Conservation (phyloP, 1,284 basidiomycete species). For the Trametes polyzona region DNA sequence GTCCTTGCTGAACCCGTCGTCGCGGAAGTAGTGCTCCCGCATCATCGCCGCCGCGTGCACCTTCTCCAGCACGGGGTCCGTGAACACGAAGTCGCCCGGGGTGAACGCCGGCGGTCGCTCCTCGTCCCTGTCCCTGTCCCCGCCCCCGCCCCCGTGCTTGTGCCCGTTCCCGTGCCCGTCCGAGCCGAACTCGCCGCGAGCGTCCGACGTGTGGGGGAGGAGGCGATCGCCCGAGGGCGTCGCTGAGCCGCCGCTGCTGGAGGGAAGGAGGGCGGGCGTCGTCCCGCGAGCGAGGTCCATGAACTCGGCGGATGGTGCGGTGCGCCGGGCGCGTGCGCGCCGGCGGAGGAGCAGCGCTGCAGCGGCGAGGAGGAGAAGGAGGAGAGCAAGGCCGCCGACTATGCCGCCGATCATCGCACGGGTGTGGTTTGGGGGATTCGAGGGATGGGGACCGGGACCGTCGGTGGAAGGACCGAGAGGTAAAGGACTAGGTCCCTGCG, state of each 20-base stretch:
- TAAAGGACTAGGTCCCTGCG: too few species aligned
- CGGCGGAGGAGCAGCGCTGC: slow-evolving; percentile 14
- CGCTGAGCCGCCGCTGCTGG: neutral
- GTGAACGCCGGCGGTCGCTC: slow-evolving; percentile 33
- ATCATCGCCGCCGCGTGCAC: slow-evolving; percentile 26
- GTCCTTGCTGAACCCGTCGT: too few species aligned
- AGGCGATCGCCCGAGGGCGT: neutral
- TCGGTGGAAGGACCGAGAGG: too few species aligned
- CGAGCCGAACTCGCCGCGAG: neutral
- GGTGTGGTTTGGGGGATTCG: neutral
- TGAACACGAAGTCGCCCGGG: slow-evolving; percentile 25
- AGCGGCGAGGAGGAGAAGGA: slow-evolving; percentile 11
- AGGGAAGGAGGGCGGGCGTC: neutral
- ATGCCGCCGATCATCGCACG: slow-evolving; percentile 29
- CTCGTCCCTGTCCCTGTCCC: slow-evolving; percentile 5
- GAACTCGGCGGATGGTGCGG: slow-evolving; percentile 32
- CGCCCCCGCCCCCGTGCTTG: neutral
- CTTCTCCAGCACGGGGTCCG: slow-evolving; percentile 34
- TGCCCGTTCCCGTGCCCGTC: neutral
- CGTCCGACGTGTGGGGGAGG: slow-evolving; percentile 17
- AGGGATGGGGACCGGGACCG: too few species aligned
- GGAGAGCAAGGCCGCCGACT: slow-evolving; percentile 18
- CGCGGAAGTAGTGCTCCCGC: slow-evolving; percentile 22
- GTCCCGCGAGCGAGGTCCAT: slow-evolving; percentile 16
- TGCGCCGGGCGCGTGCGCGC: slow-evolving; percentile 5